Percentiles rank a stretch among this genome's conserved stretches.
phyloP scores from a whole-genome alignment of 2,329 filamentous ascomycete species.

The Bipolaris bicolor region DNA sequence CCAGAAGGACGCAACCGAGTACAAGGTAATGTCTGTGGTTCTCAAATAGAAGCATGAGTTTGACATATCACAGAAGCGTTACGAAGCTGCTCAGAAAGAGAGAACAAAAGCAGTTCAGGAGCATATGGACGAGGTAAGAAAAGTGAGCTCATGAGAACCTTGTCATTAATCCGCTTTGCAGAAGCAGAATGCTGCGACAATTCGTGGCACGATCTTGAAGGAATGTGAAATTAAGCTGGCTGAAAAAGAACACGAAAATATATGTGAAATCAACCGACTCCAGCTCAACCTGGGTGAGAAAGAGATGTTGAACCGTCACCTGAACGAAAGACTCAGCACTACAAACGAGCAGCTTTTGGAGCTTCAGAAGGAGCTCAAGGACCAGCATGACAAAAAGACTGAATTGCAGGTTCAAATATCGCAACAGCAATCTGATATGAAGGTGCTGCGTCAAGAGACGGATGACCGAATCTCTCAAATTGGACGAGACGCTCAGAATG shows the following conservation, averaged over 20 bases:
- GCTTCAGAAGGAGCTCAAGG: constrained; percentile 3
- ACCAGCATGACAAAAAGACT: constrained; percentile 13
- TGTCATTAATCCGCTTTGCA: constrained; percentile 3
- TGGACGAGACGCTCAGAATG: constrained; percentile 11
- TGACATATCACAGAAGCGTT: constrained; percentile 5
- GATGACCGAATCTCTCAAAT: constrained; percentile 6
- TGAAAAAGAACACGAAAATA: constrained; percentile 21
- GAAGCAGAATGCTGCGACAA: neutral
- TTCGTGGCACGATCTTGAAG: constrained; percentile 11
- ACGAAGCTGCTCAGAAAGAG: neutral
- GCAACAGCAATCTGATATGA: constrained; percentile 16
- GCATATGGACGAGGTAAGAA: constrained; percentile 11
- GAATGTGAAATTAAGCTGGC: constrained; percentile 12
- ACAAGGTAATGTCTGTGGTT: constrained; percentile 7
- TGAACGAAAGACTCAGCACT: constrained; percentile 13
- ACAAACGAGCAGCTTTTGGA: constrained; percentile 13
- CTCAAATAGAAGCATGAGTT: neutral
- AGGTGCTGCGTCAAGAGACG: constrained; percentile 19
- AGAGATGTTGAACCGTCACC: constrained; percentile 7
- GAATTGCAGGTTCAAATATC: constrained; percentile 16
- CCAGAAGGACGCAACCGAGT: constrained; percentile 4
- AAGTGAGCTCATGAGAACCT: neutral
- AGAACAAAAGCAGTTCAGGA: neutral
- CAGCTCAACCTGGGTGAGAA: constrained; percentile 22
- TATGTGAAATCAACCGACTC: constrained; percentile 23